Conservation (phyloP, 139 green algal species). For the Chlorella sorokiniana region DNA sequence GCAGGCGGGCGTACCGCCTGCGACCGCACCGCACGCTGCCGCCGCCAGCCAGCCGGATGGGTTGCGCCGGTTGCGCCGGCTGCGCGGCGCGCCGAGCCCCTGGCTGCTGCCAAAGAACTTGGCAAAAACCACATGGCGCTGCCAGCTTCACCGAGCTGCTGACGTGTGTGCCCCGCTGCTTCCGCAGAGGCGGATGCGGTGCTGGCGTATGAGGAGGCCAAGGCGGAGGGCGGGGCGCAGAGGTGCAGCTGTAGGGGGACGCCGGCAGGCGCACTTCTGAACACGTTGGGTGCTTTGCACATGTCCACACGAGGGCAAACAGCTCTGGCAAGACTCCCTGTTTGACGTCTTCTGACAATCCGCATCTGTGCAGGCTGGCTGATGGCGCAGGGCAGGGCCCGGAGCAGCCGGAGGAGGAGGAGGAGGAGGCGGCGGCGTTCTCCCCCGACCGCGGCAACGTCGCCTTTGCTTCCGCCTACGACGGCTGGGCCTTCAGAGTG, state of each 20-base stretch:
- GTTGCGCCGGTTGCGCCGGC: no score
- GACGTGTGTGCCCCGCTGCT: no score
- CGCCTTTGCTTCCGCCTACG: slow-evolving; percentile 88
- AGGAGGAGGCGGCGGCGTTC: slow-evolving; percentile 78
- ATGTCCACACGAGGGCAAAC: neutral
- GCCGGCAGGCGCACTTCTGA: no score
- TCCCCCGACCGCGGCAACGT: slow-evolving; percentile 89
- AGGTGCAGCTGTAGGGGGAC: neutral
- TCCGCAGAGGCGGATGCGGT: slow-evolving; percentile 85
- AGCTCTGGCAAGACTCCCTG: neutral
- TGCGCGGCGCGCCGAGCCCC: no score
- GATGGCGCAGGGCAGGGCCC: neutral
- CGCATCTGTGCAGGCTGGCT: neutral
- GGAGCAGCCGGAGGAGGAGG: slow-evolving; percentile 51
- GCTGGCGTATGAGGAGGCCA: slow-evolving; percentile 67
- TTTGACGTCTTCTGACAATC: no score
- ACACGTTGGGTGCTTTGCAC: neutral
- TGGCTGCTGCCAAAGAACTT: no score
- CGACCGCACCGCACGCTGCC: no score
- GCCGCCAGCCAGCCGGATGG: no score
- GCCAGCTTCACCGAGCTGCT: no score
- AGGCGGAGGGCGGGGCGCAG: slow-evolving; percentile 8
- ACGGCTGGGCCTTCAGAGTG: slow-evolving; percentile 94
- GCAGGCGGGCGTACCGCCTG: no score
- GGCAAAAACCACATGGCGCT: no score